phyloP scores from a whole-genome alignment of 2,329 filamentous ascomycete species.

The Cryphonectria japonica region DNA sequence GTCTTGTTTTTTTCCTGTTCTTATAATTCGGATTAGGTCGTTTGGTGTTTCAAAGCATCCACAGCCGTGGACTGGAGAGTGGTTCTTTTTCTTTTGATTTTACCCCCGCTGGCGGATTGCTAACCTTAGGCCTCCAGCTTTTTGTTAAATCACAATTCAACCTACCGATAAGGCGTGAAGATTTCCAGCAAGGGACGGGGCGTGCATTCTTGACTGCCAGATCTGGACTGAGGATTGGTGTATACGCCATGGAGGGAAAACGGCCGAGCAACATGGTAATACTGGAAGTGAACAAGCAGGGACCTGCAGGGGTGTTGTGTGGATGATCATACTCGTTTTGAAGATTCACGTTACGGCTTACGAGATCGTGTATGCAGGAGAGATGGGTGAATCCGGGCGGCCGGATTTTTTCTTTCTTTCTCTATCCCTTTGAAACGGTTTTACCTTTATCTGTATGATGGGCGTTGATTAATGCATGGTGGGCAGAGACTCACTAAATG shows the following conservation, averaged over 20 bases:
- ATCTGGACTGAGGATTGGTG: background rate
- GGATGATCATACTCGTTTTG: background rate
- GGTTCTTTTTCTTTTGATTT: background rate
- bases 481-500: background rate
- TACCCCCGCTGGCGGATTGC: slow-evolving; percentile 22
- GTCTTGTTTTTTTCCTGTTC: slow-evolving; percentile 20
- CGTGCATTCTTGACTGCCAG: background rate
- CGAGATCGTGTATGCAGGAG: background rate
- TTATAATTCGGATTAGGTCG: slow-evolving; percentile 8
- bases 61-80: background rate
- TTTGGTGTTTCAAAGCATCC: background rate
- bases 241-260: background rate
- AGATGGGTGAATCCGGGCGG: background rate
- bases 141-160: background rate
- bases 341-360: background rate
- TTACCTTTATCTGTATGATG: background rate
- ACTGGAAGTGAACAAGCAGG: background rate
- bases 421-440: background rate
- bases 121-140: slow-evolving; percentile 25
- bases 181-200: background rate
- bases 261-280: background rate
- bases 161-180: background rate
- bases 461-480: background rate
- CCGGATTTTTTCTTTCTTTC: background rate
- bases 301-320: background rate